These are phyloP conservation scores for Penicillium waksmanii DNA, from an alignment of 495 filamentous ascomycete species.

Conservation along the genomic window DNA sequence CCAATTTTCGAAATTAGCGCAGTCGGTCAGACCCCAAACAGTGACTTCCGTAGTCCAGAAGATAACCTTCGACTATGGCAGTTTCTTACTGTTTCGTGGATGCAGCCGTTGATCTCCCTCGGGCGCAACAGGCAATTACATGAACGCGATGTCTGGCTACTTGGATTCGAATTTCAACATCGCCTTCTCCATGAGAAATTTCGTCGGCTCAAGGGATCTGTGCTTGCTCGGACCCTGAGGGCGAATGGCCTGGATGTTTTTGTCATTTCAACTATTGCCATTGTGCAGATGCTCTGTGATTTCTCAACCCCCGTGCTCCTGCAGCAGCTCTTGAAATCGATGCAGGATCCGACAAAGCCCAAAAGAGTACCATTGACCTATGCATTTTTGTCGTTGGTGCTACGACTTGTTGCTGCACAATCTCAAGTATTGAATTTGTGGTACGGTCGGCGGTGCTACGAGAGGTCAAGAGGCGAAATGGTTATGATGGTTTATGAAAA, in stretches of 20 bases:
- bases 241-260: constrained; percentile 78
- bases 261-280: constrained; percentile 62
- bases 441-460: constrained; percentile 76
- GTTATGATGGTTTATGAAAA: constrained; percentile 90
- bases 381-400: constrained; percentile 60
- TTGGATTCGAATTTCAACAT: constrained; percentile 79
- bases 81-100: constrained; percentile 83
- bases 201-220: constrained; percentile 70
- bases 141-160: constrained; percentile 77
- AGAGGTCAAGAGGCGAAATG: constrained; percentile 80
- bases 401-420: constrained; percentile 65
- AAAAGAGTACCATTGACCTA: constrained; percentile 65
- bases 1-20: constrained; percentile 63
- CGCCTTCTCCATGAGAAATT: constrained; percentile 70
- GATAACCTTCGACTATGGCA: constrained; percentile 80
- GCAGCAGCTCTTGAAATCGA: constrained; percentile 70
- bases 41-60: constrained; percentile 73
- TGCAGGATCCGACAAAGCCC: constrained; percentile 55
- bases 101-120: constrained; percentile 68
- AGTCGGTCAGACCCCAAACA: constrained; percentile 59
- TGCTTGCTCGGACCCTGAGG: constrained; percentile 65
- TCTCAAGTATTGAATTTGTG: constrained; percentile 71
- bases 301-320: constrained; percentile 70
- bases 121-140: constrained; percentile 66
- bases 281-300: constrained; percentile 62